These are phyloP conservation scores for Mycena galopus DNA, from an alignment of 768 basidiomycete species.

Conservation along the genomic window DNA sequence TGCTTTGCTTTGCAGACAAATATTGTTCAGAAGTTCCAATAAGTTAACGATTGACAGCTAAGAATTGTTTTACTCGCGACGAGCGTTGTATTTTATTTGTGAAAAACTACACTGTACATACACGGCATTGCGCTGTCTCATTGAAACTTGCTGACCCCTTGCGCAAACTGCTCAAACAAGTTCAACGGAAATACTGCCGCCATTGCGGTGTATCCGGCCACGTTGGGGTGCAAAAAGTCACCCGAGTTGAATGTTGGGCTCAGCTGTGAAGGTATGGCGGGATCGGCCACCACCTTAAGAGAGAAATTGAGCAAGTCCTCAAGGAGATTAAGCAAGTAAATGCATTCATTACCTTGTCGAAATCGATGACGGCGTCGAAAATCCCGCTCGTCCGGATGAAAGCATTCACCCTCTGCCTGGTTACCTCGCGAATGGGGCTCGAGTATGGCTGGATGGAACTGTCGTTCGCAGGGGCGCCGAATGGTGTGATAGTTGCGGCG, in stretches of 20 bases:
- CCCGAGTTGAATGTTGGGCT: constrained; percentile 56
- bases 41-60: too few relatives aligned
- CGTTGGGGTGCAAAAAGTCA: constrained; percentile 63
- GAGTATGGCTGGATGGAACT: constrained; percentile 54
- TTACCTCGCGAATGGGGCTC: constrained; percentile 54
- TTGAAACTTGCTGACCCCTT: constrained; percentile 37
- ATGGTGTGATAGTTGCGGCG: constrained; percentile 66
- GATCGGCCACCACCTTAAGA: constrained; percentile 61
- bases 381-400: constrained; percentile 57
- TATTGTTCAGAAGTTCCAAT: too few relatives aligned
- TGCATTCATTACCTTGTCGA: too few relatives aligned
- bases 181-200: constrained; percentile 57
- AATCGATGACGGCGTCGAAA: constrained; percentile 64
- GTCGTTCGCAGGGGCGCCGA: constrained; percentile 49
- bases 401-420: constrained; percentile 56
- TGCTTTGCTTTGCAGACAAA: too few relatives aligned
- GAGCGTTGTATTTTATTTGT: too few relatives aligned
- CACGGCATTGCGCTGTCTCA: too few relatives aligned
- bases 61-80: too few relatives aligned
- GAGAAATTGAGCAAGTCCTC: too few relatives aligned
- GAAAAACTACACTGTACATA: too few relatives aligned
- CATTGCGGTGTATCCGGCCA: constrained; percentile 58
- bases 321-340: too few relatives aligned
- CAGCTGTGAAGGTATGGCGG: constrained; percentile 52
- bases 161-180: constrained; percentile 50